phyloP scores from a whole-genome alignment of 768 basidiomycete genomes.

The Termitomyces sp. region DNA sequence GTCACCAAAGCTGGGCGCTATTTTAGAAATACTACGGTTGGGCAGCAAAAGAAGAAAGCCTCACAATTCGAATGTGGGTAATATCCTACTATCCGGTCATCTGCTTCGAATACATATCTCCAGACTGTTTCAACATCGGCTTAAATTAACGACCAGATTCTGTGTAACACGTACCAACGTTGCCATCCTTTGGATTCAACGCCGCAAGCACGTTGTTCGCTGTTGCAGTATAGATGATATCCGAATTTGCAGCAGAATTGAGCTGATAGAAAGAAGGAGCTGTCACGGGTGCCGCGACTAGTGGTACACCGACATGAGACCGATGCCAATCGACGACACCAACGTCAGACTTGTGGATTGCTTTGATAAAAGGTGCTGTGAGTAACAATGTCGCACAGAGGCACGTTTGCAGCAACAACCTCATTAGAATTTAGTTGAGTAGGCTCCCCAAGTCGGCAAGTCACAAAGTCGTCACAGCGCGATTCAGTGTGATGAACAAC shows the following conservation, averaged over 20 bases:
- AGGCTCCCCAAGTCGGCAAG: no score
- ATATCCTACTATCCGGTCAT: constrained; percentile 65
- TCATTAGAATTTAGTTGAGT: no score
- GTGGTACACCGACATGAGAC: constrained; percentile 66
- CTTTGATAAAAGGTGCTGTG: constrained; percentile 21
- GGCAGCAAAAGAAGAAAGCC: constrained; percentile 13
- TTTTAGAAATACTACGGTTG: background rate
- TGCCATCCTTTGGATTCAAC: constrained; percentile 60
- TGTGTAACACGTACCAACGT: constrained; percentile 50
- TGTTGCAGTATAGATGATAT: constrained; percentile 64
- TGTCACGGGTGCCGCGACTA: constrained; percentile 39
- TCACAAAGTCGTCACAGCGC: no score
- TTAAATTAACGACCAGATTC: background rate
- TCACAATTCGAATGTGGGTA: constrained; percentile 52
- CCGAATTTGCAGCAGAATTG: constrained; percentile 14
- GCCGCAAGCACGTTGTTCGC: constrained; percentile 75
- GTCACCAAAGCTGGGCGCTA: constrained; percentile 51
- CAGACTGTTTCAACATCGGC: constrained; percentile 39
- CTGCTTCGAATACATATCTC: constrained; percentile 70
- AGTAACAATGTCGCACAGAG: constrained; percentile 6
- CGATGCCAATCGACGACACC: constrained; percentile 89
- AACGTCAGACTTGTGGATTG: constrained; percentile 68
- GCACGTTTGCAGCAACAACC: constrained; percentile 6
- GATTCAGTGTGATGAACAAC: no score
- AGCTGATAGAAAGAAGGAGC: constrained; percentile 53